Evolutionary conservation across 1,139 yeast genomes (phyloP).

Genomic region (Yamadazyma kanchanaburiensis): DNA sequence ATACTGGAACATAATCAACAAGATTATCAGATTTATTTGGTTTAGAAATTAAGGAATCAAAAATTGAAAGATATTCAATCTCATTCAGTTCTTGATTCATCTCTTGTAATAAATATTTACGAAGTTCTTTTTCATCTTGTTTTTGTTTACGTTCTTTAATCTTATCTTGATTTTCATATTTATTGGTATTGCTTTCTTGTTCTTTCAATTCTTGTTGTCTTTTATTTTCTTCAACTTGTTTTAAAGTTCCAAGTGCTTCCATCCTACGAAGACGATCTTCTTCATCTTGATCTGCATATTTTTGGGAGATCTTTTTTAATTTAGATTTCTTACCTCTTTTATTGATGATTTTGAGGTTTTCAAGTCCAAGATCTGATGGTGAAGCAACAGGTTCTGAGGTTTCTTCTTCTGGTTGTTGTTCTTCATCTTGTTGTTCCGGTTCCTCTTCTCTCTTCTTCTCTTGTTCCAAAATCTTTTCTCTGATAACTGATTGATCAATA

Average conservation of each 20-base stretch:
- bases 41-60: conserved; percentile 39
- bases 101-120: conserved; percentile 40
- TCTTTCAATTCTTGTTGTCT: conserved; percentile 24
- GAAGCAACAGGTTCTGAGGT: conserved; percentile 7
- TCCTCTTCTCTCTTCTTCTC: conserved; percentile 11
- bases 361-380: conserved; percentile 6
- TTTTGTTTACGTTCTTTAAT: conserved; percentile 35
- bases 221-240: conserved; percentile 51
- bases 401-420: conserved; percentile 9
- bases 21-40: conserved; percentile 45
- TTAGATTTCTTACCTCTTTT: conserved; percentile 83
- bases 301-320: conserved; percentile 74
- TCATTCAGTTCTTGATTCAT: conserved; percentile 30
- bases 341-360: conserved; percentile 16
- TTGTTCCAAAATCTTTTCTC: conserved; percentile 11
- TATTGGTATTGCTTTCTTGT: conserved; percentile 13
- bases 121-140: conserved; percentile 50
- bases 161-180: conserved; percentile 25
- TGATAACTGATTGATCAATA: conserved; percentile 18
- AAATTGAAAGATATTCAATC: conserved; percentile 33
- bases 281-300: conserved; percentile 90
- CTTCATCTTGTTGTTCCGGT: conserved; percentile 10
- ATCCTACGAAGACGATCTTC: conserved; percentile 73
- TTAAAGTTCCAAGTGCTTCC: conserved; percentile 81
- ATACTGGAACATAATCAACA: conserved; percentile 71